Evolutionary conservation across 805 yeast species (phyloP).

Genomic region (Saturnispora hagleri): DNA sequence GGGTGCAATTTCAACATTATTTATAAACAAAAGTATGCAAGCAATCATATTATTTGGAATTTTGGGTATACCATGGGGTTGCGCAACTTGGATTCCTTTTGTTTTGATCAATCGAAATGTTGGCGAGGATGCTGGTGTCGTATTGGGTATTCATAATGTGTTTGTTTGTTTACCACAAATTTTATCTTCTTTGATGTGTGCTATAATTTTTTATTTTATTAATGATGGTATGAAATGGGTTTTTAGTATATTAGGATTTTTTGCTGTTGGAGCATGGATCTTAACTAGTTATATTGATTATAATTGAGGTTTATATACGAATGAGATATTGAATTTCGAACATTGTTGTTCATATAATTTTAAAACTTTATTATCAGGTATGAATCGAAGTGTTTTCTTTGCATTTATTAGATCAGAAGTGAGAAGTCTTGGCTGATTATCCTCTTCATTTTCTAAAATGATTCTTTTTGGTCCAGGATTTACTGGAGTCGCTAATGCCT

Average conservation of each 20-base stretch:
- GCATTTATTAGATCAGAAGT: constrained; percentile 16
- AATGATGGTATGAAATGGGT: constrained; percentile 48
- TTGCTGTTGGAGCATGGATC: constrained; percentile 38
- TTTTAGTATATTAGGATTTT: constrained; percentile 45
- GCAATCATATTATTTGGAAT: constrained; percentile 44
- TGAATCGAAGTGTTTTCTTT: constrained; percentile 16
- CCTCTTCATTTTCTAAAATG: not conserved
- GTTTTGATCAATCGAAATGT: constrained; percentile 44
- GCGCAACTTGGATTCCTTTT: constrained; percentile 60
- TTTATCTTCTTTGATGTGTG: constrained; percentile 39
- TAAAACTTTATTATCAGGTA: constrained; percentile 16
- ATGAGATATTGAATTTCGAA: constrained; percentile 12
- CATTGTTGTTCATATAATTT: constrained; percentile 17
- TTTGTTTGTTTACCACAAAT: constrained; percentile 53
- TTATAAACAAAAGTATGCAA: constrained; percentile 30
- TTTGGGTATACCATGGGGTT: constrained; percentile 57
- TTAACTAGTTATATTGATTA: constrained; percentile 3
- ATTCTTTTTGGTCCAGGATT: constrained; percentile 4
- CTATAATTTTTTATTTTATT: constrained; percentile 35
- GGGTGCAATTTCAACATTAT: constrained; percentile 40
- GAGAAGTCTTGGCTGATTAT: constrained; percentile 1
- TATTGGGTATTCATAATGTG: constrained; percentile 49
- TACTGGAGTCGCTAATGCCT: not conserved
- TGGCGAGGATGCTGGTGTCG: constrained; percentile 48
- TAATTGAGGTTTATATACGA: constrained; percentile 6